Evolutionary conservation across 2,329 filamentous ascomycete species (phyloP).

Genomic region (Ceratocystiopsis sp.): DNA sequence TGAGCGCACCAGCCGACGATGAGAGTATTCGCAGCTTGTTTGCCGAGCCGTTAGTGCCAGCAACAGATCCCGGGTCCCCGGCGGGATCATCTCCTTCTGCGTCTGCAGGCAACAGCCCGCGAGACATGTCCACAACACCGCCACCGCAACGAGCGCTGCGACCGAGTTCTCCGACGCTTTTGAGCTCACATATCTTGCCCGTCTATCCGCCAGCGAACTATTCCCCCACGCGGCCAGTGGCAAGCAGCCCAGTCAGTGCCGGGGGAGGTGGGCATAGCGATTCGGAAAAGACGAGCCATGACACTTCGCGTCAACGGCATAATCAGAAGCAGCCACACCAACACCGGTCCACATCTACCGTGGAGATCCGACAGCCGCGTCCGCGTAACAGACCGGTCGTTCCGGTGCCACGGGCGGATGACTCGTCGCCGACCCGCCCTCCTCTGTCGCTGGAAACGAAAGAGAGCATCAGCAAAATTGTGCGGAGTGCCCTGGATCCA

Average conservation of each 20-base stretch:
- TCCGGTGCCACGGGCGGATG: slow-evolving; percentile 32
- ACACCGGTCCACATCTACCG: slow-evolving; percentile 16
- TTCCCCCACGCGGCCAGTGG: slow-evolving; percentile 35
- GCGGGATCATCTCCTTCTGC: slow-evolving; percentile 42
- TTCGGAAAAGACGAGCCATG: slow-evolving; percentile 4
- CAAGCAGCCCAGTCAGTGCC: not conserved
- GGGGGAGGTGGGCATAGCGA: slow-evolving; percentile 25
- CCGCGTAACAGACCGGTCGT: slow-evolving; percentile 27
- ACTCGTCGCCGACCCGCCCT: slow-evolving; percentile 50
- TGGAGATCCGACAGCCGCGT: slow-evolving; percentile 36
- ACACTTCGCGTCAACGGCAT: not conserved
- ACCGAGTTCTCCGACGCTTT: slow-evolving; percentile 45
- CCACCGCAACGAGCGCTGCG: slow-evolving; percentile 45
- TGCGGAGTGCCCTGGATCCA: slow-evolving; percentile 65
- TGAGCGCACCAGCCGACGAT: slow-evolving; percentile 40
- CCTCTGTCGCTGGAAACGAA: slow-evolving; percentile 67
- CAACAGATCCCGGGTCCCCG: slow-evolving; percentile 15
- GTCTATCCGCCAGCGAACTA: slow-evolving; percentile 60
- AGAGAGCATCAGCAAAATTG: slow-evolving; percentile 74
- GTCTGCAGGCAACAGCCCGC: slow-evolving; percentile 49
- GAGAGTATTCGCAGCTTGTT: slow-evolving; percentile 29
- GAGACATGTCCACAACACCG: slow-evolving; percentile 50
- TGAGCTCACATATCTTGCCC: slow-evolving; percentile 57
- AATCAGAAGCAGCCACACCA: slow-evolving; percentile 1
- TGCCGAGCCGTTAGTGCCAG: slow-evolving; percentile 13